Conservation (phyloP, 306 rosid genomes). For the Cucurbita moschata region DNA sequence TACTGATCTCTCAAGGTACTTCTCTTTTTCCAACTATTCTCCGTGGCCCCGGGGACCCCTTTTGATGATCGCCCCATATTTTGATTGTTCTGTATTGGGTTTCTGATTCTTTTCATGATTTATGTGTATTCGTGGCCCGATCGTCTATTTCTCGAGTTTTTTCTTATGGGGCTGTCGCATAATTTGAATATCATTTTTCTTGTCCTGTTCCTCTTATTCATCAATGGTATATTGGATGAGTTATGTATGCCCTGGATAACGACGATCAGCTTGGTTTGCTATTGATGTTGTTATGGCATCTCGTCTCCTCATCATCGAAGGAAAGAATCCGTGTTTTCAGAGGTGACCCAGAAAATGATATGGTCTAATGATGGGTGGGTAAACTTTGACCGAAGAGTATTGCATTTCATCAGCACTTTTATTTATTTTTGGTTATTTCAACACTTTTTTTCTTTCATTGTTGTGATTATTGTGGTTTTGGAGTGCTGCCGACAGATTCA, state of each 20-base stretch:
- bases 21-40: neutral
- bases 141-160: neutral
- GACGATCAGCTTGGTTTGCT: neutral
- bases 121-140: neutral
- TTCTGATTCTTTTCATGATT: neutral
- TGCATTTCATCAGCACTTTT: neutral
- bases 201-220: neutral
- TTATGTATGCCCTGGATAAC: neutral
- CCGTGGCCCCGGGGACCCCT: neutral
- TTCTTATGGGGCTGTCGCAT: neutral
- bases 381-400: neutral
- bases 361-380: neutral
- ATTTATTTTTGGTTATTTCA: neutral
- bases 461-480: neutral
- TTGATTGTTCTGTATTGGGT: neutral
- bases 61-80: neutral
- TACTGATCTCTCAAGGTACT: slow-evolving; percentile 27
- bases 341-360: neutral
- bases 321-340: slow-evolving; percentile 1
- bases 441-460: neutral
- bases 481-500: neutral
- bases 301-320: neutral
- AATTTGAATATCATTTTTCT: neutral
- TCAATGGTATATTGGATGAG: neutral
- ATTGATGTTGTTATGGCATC: neutral